Conservation (phyloP, 192 early-diverging fungal species). For the Rhizophagus sp. region DNA sequence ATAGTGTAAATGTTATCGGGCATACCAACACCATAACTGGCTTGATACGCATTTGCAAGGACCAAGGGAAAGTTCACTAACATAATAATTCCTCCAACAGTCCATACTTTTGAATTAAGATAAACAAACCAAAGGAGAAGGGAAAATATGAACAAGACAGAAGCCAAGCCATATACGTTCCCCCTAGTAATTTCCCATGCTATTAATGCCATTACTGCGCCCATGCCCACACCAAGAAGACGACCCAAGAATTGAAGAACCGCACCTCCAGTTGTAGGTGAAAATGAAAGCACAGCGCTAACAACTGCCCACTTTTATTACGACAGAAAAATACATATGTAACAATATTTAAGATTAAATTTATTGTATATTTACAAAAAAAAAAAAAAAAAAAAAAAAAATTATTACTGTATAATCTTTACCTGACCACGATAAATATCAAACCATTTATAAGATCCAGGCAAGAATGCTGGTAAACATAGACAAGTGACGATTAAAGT, state of each 20-base stretch:
- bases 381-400: background rate
- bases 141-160: constrained; percentile 35
- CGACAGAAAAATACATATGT: background rate
- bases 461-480: constrained; percentile 37
- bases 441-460: constrained; percentile 33
- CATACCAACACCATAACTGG: constrained; percentile 30
- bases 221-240: constrained; percentile 33
- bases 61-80: constrained; percentile 35
- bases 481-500: constrained; percentile 33
- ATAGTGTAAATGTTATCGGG: constrained; percentile 6
- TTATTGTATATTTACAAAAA: background rate
- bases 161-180: constrained; percentile 18
- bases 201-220: constrained; percentile 33
- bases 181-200: constrained; percentile 37
- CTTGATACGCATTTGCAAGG: constrained; percentile 35
- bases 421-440: constrained; percentile 31
- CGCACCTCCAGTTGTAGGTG: constrained; percentile 38
- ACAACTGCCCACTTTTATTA: constrained; percentile 36
- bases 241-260: constrained; percentile 42
- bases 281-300: constrained; percentile 39
- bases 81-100: constrained; percentile 37
- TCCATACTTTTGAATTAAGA: constrained; percentile 36
- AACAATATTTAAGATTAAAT: too few species aligned
- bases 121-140: constrained; percentile 38
- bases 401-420: background rate